Evolutionary conservation across 495 filamentous ascomycete genomes (phyloP), one percentile per base, ranked within the genome.

Genomic region (Pseudomonodictys pantanalensis): DNA sequence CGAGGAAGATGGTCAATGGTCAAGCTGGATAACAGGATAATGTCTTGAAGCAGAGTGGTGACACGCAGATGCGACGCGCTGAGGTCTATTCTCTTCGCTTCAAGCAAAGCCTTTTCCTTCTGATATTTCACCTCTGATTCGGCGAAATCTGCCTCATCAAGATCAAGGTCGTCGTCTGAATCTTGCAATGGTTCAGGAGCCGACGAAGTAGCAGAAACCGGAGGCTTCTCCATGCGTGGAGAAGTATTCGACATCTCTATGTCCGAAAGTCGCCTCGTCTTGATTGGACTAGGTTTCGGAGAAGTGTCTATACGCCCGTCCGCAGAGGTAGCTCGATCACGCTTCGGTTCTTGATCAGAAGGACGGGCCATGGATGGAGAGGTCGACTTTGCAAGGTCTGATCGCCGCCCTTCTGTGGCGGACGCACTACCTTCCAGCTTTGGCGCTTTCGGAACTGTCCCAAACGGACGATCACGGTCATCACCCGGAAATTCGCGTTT

Each of bases 161-260:
- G 46, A 51, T 71, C 73, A 11, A 70, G 30, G 12, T 68, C 69
- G 11, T 76, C 73, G 28, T 75, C 73, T 17, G 69, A 67, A 26
- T 64, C 49, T 28, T 53, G 60, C 18, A 68, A 62, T 15, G 64
- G 46, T 18, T 58, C 62, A 11, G 56, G 62, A 2, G 29, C 52
- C 3, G 55, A 54, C 6, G 60, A 56, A 5, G 38, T 46, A 17
- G 45, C 51, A 18, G 64, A 55, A 0, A 58, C 22, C 3, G 58
- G 53, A 9, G 49, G 52, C 28, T 58, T 62, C 1, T 58, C 58
- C 3, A 20, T 47, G 9, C 29, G 32, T 5, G 64, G 59, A 42
- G 54, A 56, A 12, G 41, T 35, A 56, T 63, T 59, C 3, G 53
- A 10, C 59, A 67, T 67, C 4, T 58, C 56, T 6, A 57, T 35